Evolutionary conservation across 2,329 filamentous ascomycete genomes (phyloP).

Genomic region (Trichoderma oligosporum): DNA sequence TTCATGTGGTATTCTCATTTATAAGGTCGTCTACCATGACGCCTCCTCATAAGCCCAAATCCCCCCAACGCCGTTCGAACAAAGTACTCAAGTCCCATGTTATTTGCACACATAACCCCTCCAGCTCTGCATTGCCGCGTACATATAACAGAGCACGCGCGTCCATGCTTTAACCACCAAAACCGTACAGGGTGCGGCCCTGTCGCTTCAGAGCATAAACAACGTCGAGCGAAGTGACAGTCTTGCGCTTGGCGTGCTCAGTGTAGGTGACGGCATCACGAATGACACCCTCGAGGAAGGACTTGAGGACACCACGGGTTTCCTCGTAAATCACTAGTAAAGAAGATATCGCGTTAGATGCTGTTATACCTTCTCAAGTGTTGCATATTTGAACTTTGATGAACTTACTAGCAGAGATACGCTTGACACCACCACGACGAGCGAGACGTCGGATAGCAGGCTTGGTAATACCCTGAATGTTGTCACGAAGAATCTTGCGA

Average conservation of each 20-base stretch:
- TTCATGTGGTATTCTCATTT: conserved; percentile 23
- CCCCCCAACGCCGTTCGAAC: conserved; percentile 31
- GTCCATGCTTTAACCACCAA: conserved; percentile 66
- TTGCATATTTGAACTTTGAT: no score
- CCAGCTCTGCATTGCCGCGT: conserved; percentile 15
- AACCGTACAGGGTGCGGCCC: conserved; percentile 78
- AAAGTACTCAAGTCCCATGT: conserved; percentile 24
- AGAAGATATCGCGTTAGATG: neutral
- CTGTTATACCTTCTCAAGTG: conserved; percentile 85
- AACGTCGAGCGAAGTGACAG: conserved; percentile 66
- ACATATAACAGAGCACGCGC: conserved; percentile 20
- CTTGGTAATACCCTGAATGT: conserved; percentile 99
- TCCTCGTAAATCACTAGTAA: conserved; percentile 68
- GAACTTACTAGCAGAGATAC: conserved; percentile 90
- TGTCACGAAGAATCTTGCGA: conserved; percentile 98
- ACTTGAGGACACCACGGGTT: conserved; percentile 73
- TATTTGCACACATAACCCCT: conserved; percentile 19
- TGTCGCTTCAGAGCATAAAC: conserved; percentile 67
- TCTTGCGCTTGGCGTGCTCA: conserved; percentile 79
- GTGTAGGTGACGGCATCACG: conserved; percentile 75
- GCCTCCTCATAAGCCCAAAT: conserved; percentile 34
- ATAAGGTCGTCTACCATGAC: conserved; percentile 35
- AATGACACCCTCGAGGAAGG: conserved; percentile 73
- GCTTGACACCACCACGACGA: conserved; percentile 99
- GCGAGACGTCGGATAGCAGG: conserved; percentile 97